A percentile compares a stretch with the other conserved stretches of the same genome.
phyloP scores from a whole-genome alignment of 169 alveolate species.

The Cryptosporidium canis region DNA sequence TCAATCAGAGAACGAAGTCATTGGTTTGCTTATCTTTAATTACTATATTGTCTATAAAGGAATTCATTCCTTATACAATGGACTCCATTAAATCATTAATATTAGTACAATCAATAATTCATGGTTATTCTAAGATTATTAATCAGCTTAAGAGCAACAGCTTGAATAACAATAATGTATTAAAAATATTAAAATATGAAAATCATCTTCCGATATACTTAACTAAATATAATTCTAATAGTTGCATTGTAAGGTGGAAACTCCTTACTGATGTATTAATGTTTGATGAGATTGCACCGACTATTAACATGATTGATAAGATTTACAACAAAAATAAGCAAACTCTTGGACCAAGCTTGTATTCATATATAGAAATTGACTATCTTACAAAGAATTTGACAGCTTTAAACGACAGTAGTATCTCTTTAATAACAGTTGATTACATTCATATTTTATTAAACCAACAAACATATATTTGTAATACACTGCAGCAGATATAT shows the following conservation, averaged over 20 bases:
- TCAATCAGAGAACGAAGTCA: neutral
- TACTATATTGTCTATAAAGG: neutral
- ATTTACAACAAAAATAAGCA: neutral
- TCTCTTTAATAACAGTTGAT: neutral
- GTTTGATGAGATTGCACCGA: neutral
- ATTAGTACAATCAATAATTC: neutral
- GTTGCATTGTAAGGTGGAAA: slow-evolving; percentile 21
- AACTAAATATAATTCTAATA: neutral
- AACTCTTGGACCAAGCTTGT: neutral
- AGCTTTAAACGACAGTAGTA: neutral
- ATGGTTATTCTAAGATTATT: neutral
- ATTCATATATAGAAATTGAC: neutral
- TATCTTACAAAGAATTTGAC: neutral
- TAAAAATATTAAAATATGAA: neutral
- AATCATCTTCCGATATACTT: slow-evolving; percentile 14
- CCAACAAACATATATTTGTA: neutral
- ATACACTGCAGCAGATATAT: neutral
- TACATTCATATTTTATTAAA: neutral
- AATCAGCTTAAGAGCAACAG: neutral
- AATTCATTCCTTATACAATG: neutral
- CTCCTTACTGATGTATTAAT: neutral
- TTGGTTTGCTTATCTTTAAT: neutral
- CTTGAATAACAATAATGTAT: neutral
- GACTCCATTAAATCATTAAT: neutral
- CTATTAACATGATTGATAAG: neutral